phyloP scores from a whole-genome alignment of 805 yeast species.

The Maudiozyma pseudohumilis region DNA sequence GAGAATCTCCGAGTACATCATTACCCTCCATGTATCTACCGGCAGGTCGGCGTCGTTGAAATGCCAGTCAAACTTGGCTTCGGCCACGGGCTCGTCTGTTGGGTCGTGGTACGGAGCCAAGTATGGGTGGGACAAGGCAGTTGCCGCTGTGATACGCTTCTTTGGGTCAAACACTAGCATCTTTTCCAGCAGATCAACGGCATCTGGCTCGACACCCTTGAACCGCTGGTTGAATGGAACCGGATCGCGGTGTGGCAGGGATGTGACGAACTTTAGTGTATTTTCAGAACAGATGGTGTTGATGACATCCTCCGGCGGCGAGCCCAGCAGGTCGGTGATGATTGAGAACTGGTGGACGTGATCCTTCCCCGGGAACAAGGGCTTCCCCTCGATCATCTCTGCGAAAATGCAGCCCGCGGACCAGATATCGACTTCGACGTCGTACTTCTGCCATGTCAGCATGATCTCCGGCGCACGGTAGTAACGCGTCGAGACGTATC shows the following conservation, averaged over 20 bases:
- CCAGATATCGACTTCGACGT: conserved; percentile 96
- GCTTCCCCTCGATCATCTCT: conserved; percentile 95
- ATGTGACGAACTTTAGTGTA: conserved; percentile 86
- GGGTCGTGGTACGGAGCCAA: conserved; percentile 95
- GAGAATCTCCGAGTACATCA: conserved; percentile 96
- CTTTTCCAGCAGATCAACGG: conserved; percentile 75
- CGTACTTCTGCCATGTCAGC: conserved; percentile 98
- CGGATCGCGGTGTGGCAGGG: conserved; percentile 89
- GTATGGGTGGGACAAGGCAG: conserved; percentile 83
- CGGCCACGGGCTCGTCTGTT: conserved; percentile 91
- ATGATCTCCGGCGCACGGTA: conserved; percentile 97
- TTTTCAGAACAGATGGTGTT: conserved; percentile 94
- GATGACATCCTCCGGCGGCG: conserved; percentile 93
- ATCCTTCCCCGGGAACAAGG: conserved; percentile 95
- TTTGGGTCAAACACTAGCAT: conserved; percentile 95
- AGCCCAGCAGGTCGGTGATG: conserved; percentile 90
- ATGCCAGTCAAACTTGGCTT: conserved; percentile 92
- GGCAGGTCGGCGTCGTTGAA: conserved; percentile 97
- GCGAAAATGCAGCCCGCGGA: conserved; percentile 95
- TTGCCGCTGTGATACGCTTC: conserved; percentile 85
- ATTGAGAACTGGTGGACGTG: conserved; percentile 97
- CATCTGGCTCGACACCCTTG: conserved; percentile 69
- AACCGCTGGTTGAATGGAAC: conserved; percentile 77
- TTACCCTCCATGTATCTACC: conserved; percentile 95
- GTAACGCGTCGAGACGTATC: conserved; percentile 90